Percentiles rank a stretch among this genome's conserved stretches.
Conservation (phyloP, 345 rosid genomes). For the Hirschfeldia incana region DNA sequence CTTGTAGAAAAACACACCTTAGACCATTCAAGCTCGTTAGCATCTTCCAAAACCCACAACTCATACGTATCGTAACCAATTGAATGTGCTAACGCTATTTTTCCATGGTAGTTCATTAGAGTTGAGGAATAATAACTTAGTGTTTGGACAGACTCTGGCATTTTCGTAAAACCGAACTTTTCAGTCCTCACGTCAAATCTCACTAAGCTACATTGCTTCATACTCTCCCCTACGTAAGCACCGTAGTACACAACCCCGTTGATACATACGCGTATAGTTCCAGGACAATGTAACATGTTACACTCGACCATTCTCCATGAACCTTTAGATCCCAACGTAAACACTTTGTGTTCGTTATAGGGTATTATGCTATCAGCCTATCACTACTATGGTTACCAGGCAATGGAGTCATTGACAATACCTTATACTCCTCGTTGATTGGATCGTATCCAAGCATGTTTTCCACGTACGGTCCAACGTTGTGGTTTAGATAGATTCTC, state of each 20-base stretch:
- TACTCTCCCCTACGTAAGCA: not conserved
- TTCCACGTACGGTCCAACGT: not conserved
- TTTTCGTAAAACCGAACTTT: not conserved
- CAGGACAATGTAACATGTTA: not conserved
- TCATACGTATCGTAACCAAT: not conserved
- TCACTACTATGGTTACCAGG: not conserved
- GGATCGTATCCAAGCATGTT: not conserved
- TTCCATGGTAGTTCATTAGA: not conserved
- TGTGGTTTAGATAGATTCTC: not conserved
- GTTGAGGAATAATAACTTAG: not conserved
- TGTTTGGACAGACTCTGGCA: not conserved
- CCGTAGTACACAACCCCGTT: not conserved
- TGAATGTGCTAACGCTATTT: not conserved
- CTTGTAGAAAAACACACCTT: not conserved
- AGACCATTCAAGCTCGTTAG: not conserved
- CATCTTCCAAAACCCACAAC: not conserved
- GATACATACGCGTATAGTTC: not conserved
- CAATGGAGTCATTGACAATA: not conserved
- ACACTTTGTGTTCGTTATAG: not conserved
- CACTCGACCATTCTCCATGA: not conserved
- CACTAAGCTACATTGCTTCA: not conserved
- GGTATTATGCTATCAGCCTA: not conserved
- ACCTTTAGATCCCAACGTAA: not conserved
- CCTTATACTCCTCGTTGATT: not conserved
- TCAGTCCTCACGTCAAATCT: not conserved